Evolutionary conservation across 2,329 filamentous ascomycete genomes (phyloP).

Genomic region (Colletotrichum agaves): DNA sequence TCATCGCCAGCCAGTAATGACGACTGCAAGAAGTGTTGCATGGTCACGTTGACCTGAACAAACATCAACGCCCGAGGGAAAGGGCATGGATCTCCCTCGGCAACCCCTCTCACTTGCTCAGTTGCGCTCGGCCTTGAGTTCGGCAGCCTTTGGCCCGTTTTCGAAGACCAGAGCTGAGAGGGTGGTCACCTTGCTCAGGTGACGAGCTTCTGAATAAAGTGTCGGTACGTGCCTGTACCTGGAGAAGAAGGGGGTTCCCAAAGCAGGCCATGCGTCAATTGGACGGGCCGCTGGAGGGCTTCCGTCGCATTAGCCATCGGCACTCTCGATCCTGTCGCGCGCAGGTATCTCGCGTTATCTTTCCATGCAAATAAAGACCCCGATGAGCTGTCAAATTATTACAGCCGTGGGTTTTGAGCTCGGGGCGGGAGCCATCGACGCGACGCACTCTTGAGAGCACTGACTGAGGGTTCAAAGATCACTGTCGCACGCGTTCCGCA

Average conservation of each 20-base stretch:
- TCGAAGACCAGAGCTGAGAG: slow-evolving; percentile 47
- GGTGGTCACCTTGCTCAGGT: slow-evolving; percentile 41
- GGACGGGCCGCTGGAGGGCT: not conserved
- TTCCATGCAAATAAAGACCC: slow-evolving; percentile 17
- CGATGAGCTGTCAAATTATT: slow-evolving; percentile 31
- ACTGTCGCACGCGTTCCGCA: slow-evolving; percentile 6
- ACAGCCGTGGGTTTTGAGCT: slow-evolving; percentile 9
- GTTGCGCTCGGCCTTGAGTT: slow-evolving; percentile 17
- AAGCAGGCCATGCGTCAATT: not conserved
- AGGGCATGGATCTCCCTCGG: slow-evolving; percentile 15
- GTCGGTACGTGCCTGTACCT: slow-evolving; percentile 3
- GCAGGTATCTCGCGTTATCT: slow-evolving; percentile 29
- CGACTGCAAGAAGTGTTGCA: slow-evolving; percentile 1
- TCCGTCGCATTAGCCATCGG: slow-evolving; percentile 13
- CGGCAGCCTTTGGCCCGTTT: slow-evolving; percentile 42
- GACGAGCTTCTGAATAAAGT: slow-evolving; percentile 23
- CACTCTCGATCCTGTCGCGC: slow-evolving; percentile 26
- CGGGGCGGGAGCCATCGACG: not conserved
- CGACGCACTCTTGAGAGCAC: slow-evolving; percentile 21
- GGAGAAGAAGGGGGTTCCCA: not conserved
- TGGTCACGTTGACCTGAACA: slow-evolving; percentile 20
- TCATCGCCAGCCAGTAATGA: slow-evolving; percentile 8
- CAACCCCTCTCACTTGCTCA: slow-evolving; percentile 1
- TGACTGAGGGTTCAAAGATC: not conserved
- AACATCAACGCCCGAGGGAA: not conserved